phyloP scores from a whole-genome alignment of 495 filamentous ascomycete species.

The Penicillium silybi region DNA sequence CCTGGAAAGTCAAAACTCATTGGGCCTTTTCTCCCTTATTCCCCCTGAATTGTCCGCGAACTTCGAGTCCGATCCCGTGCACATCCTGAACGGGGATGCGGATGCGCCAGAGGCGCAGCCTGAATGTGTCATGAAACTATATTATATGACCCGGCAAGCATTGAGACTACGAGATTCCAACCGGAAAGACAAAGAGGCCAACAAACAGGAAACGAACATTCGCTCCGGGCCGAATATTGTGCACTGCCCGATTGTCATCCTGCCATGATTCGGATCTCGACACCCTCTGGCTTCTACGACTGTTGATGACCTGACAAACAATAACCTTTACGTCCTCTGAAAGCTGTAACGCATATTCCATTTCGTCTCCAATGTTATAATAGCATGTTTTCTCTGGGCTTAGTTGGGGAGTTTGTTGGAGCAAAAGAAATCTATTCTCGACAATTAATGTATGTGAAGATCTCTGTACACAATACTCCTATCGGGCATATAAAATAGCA shows the following conservation, averaged over 20 bases:
- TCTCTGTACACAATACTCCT: not conserved
- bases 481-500: not conserved
- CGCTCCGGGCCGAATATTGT: slow-evolving; percentile 16
- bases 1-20: slow-evolving; percentile 11
- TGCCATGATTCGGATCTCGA: slow-evolving; percentile 18
- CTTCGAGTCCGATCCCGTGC: slow-evolving; percentile 14
- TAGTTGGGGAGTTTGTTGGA: not conserved
- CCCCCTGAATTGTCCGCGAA: slow-evolving; percentile 9
- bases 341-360: not conserved
- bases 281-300: not conserved
- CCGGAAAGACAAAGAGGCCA: slow-evolving; percentile 11
- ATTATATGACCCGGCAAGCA: slow-evolving; percentile 24
- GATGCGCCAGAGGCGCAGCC: slow-evolving; percentile 13
- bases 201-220: not conserved
- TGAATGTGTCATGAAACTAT: slow-evolving; percentile 18
- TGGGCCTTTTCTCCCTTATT: slow-evolving; percentile 26
- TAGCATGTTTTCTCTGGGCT: not conserved
- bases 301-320: not conserved
- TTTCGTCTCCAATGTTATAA: not conserved
- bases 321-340: not conserved
- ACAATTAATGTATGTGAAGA: not conserved
- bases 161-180: slow-evolving; percentile 28
- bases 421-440: not conserved
- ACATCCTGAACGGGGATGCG: slow-evolving; percentile 7
- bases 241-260: slow-evolving; percentile 27